Evolutionary conservation across 2,329 filamentous ascomycete species (phyloP), one percentile per base, ranked within the genome.

Genomic region (Cladophialophora yegresii): DNA sequence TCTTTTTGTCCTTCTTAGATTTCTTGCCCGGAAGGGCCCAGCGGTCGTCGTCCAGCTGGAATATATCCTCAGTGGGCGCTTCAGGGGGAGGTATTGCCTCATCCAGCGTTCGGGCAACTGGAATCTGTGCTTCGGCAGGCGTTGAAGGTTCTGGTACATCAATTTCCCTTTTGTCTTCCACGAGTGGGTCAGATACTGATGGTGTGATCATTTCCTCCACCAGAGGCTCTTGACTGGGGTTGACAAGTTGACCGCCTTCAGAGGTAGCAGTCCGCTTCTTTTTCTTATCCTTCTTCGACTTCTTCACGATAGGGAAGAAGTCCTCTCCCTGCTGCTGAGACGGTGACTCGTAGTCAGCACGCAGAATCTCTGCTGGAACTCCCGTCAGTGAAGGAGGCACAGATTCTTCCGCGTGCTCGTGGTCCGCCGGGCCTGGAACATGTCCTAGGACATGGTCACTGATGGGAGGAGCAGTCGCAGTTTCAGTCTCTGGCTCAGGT

Each of bases 1-100:
- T 70, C 60, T 71, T 73, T 49, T 69, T 67, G 32, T 74, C 71
- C 65, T 77, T 77, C 63, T 61, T 67, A 2, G 47, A 30, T 22
- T 45, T 64, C 6, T 47, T 6, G n/a, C 12, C 57, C 23, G 45
- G 54, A 13, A 51, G 3, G 8, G 47, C 8, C 20, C 10, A 26
- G 47, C 26, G 26, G 13, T 65, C 58, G 23, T 58, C 54, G 43
- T 28, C 54, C 7, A 56, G 58, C 7, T 59, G 56, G 20, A 16
- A 16, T 16, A n/a, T 13, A 7, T 43, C 36, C n/a, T 43, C 16
- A 43, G 36, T 43, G 36, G 8, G 36, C 36, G 36, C 36, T 6
- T 43, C 13, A 20, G 36, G 36, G 36, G 16, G 1, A 9, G 13
- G 5, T 43, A 43, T 43, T 16, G n/a, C 36, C 8, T 43, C 36